Evolutionary conservation across 345 rosid species (phyloP).

Genomic region (Arabis alpina): DNA sequence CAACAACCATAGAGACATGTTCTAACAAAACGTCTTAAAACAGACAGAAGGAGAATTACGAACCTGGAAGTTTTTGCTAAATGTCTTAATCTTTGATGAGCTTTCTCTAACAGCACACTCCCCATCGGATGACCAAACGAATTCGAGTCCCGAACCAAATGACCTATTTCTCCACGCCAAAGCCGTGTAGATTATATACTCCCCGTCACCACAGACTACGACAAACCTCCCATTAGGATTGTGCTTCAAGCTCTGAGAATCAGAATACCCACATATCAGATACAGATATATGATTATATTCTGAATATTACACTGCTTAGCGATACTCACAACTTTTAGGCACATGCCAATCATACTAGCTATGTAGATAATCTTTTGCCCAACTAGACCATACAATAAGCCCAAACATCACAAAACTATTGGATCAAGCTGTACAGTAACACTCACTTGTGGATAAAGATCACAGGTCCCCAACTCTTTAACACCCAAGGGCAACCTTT

Average conservation of each 20-base stretch:
- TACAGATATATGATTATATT: slow-evolving; percentile 17
- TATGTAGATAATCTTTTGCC: slow-evolving; percentile 7
- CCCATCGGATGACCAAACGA: slow-evolving; percentile 96
- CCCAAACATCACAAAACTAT: slow-evolving; percentile 18
- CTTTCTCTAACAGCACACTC: slow-evolving; percentile 99
- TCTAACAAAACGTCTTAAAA: slow-evolving; percentile 2
- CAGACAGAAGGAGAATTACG: slow-evolving; percentile 18
- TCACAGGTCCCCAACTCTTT: slow-evolving; percentile 99
- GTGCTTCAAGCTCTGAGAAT: slow-evolving; percentile 85
- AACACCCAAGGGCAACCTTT: slow-evolving; percentile 95
- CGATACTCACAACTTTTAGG: slow-evolving; percentile 14
- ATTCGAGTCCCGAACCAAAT: slow-evolving; percentile 97
- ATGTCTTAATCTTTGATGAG: slow-evolving; percentile 86
- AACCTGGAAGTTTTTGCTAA: slow-evolving; percentile 98
- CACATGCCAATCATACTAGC: slow-evolving; percentile 28
- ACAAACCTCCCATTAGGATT: slow-evolving; percentile 98
- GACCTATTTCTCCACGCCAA: slow-evolving; percentile 99
- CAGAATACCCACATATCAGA: slow-evolving; percentile 37
- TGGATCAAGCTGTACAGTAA: slow-evolving; percentile 34
- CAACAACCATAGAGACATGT: slow-evolving; percentile 9
- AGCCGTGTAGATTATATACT: slow-evolving; percentile 96
- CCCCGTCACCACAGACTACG: slow-evolving; percentile 99
- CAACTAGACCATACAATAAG: slow-evolving; percentile 15
- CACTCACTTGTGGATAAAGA: slow-evolving; percentile 97
- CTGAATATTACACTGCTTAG: slow-evolving; percentile 15